These are phyloP conservation scores for Suillus fuscotomentosus DNA, from an alignment of 768 basidiomycete genomes.

Conservation along the genomic window DNA sequence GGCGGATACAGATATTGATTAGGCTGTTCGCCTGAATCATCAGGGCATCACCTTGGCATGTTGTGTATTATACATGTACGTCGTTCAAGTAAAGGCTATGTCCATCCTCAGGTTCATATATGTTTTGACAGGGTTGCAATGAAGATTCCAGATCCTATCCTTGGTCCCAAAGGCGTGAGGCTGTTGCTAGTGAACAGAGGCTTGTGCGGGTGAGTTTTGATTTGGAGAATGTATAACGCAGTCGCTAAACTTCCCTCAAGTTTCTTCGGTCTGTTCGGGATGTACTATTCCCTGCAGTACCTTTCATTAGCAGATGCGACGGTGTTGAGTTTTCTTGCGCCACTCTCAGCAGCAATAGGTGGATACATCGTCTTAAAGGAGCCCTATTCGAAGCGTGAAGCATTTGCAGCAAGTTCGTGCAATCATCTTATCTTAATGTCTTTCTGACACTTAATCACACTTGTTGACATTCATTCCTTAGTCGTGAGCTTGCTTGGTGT, in stretches of 20 bases:
- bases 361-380: conserved; percentile 67
- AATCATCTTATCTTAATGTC: neutral
- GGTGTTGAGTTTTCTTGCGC: conserved; percentile 73
- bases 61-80: conserved; percentile 52
- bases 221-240: neutral
- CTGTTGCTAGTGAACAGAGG: conserved; percentile 56
- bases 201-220: conserved; percentile 52
- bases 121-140: conserved; percentile 30
- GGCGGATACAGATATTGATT: neutral
- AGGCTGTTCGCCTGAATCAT: neutral
- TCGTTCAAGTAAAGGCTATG: conserved; percentile 3
- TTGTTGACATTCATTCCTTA: conserved; percentile 16
- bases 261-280: conserved; percentile 69
- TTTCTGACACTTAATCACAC: neutral
- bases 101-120: neutral
- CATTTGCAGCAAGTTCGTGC: conserved; percentile 48
- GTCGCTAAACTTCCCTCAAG: conserved; percentile 29
- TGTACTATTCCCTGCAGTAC: conserved; percentile 73
- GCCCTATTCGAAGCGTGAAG: conserved; percentile 50
- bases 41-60: conserved; percentile 53
- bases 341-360: conserved; percentile 60
- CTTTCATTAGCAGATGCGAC: conserved; percentile 78
- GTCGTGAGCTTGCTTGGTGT: conserved; percentile 74
- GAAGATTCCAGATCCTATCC: conserved; percentile 53
- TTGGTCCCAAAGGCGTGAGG: conserved; percentile 71